Base-by-base conservation (phyloP, 2,329 filamentous ascomycete species). In the Calonectria henricotiae region DNA sequence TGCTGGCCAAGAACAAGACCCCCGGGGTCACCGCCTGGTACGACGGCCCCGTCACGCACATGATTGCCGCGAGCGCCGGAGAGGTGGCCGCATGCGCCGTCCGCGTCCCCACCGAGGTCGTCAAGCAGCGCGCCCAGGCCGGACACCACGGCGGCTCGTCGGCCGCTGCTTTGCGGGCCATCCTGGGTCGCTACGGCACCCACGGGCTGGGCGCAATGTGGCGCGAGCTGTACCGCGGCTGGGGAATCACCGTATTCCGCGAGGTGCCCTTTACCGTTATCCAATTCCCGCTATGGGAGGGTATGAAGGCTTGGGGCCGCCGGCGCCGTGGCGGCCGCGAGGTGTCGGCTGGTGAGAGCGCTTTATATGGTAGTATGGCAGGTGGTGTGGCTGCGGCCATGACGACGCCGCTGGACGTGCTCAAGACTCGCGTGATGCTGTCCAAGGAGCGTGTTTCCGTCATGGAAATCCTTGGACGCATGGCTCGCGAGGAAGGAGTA, bases 231-330 rank as follows among this genome's bases (percentile, higher is more conserved):
- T 99, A 99, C 83, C 89, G 96, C 41, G 96, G 97, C 1, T 98
- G 95, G 89, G 89, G 91, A 20, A 95, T 98, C 76, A 99, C 96
- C 1, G 92, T 99, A 63, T 92, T 98, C 85, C 91, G 96, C 69
- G 96, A 99, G 86, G 95, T 99, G 71, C 96, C 96, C 4, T 99
- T 99, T 79, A 98, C 97, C 3, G 92, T 98, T 11, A 93, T 99
- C 73, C 96, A 99, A 83, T 99, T 99, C 81, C 96, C 96, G 54
- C 88, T 99, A 73, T 99, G 96, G 96, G 96, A 99, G 84, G 91
- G 89, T 5, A 89, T 98, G 88, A 98, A 98, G 87, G 86, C 87
- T 47, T 94, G 90, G 88, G 87, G 91, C 6, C 82, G 87, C 49
- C 77, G 84, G 46, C 81, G 85, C 58, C 80, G 84, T 3, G 75